Evolutionary conservation across 2,329 filamentous ascomycete genomes (phyloP).

Genomic region (Penicillium oxalicum): DNA sequence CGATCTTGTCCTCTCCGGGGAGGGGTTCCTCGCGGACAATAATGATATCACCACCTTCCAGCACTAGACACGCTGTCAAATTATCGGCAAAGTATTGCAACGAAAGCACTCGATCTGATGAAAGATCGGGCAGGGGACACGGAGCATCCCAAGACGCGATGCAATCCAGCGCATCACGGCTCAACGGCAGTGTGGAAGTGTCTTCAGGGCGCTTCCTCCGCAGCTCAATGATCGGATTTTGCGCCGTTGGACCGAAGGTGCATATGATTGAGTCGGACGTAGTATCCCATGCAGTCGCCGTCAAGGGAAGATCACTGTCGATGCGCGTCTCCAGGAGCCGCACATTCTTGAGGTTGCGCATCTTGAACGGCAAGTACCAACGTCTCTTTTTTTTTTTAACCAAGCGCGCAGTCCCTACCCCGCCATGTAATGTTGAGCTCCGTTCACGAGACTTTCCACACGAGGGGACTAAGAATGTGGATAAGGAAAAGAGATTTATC

Average conservation of each 20-base stretch:
- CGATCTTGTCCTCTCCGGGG: conserved; percentile 69
- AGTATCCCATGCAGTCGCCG: conserved; percentile 80
- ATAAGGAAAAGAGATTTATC: no score
- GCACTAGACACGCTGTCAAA: conserved; percentile 69
- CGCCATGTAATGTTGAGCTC: conserved; percentile 28
- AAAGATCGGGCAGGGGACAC: conserved; percentile 68
- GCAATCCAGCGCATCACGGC: conserved; percentile 37
- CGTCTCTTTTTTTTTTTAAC: conserved; percentile 20
- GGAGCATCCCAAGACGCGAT: conserved; percentile 88
- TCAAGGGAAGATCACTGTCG: conserved; percentile 56
- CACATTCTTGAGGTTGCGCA: conserved; percentile 85
- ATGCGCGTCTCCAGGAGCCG: conserved; percentile 61
- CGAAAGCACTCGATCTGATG: conserved; percentile 67
- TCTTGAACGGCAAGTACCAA: conserved; percentile 40
- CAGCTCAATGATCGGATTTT: conserved; percentile 68
- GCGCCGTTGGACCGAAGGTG: conserved; percentile 71
- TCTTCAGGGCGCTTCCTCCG: conserved; percentile 43
- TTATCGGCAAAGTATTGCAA: conserved; percentile 83
- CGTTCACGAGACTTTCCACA: no score
- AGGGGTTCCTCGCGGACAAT: conserved; percentile 68
- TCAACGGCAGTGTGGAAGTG: conserved; percentile 37
- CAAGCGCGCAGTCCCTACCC: conserved; percentile 24
- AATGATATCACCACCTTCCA: conserved; percentile 87
- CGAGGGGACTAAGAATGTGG: no score
- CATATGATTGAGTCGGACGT: conserved; percentile 71